Conservation (phyloP, 257 asterid species). For the Solanum paucissectum region DNA sequence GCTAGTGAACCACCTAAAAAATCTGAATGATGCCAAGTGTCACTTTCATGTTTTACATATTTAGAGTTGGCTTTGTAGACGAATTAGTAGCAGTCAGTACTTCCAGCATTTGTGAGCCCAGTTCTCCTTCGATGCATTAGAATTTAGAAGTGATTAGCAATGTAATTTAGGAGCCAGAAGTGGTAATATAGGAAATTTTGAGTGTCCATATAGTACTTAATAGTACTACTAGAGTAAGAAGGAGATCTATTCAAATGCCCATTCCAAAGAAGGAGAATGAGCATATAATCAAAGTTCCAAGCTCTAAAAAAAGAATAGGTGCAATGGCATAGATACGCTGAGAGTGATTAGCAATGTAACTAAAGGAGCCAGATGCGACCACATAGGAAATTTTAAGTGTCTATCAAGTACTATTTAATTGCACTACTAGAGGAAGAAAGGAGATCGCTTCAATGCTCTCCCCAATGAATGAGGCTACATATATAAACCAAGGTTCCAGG, state of each 20-base stretch:
- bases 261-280: not conserved
- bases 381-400: not conserved
- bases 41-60: not conserved
- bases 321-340: not conserved
- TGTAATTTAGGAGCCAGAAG: not conserved
- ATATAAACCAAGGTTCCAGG: not conserved
- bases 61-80: not conserved
- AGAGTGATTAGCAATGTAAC: not conserved
- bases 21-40: not conserved
- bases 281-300: not conserved
- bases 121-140: not conserved
- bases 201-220: not conserved
- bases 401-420: not conserved
- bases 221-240: not conserved
- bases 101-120: not conserved
- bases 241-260: not conserved
- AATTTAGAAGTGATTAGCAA: not conserved
- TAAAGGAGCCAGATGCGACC: not conserved
- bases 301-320: not conserved
- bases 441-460: not conserved
- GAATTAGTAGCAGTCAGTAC: not conserved
- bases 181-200: not conserved
- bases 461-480: not conserved
- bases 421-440: not conserved
- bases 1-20: not conserved